Conservation (phyloP, 352 stramenopile genomes). For the Phytophthora meadii region DNA sequence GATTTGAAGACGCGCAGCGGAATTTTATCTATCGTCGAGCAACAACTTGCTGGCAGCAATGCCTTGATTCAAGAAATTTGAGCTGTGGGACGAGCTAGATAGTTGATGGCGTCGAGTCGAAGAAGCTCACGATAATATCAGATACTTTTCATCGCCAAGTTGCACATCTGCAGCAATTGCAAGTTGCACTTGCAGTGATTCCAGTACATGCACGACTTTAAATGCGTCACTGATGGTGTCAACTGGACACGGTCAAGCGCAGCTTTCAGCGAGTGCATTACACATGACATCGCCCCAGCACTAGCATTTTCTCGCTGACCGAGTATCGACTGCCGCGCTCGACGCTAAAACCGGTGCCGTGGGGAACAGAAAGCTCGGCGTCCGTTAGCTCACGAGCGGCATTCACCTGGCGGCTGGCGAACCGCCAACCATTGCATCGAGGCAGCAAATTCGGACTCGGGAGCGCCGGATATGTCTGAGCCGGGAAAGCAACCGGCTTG, state of each 20-base stretch:
- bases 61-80: slow-evolving; percentile 25
- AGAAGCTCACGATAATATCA: slow-evolving; percentile 28
- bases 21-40: slow-evolving; percentile 1
- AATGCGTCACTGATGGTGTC: neutral
- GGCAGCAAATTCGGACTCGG: slow-evolving; percentile 7
- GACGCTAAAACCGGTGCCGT: neutral
- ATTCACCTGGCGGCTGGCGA: too few relatives aligned
- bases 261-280: slow-evolving; percentile 2
- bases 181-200: neutral
- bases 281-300: neutral
- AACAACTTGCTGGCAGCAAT: neutral
- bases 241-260: neutral
- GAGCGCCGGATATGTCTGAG: slow-evolving; percentile 33
- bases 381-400: slow-evolving; percentile 11
- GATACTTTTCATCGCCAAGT: slow-evolving; percentile 21
- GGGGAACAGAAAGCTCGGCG: neutral
- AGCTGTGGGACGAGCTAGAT: slow-evolving; percentile 9
- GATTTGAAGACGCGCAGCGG: slow-evolving; percentile 5
- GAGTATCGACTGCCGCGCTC: neutral
- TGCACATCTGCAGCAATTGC: neutral
- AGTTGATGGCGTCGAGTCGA: slow-evolving; percentile 8
- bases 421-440: slow-evolving; percentile 9
- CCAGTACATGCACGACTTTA: neutral
- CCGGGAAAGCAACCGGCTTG: slow-evolving; percentile 20
- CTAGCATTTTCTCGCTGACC: neutral